These are phyloP conservation scores for Tulasnella sp. DNA, from an alignment of 768 basidiomycete species.

Conservation along the genomic window DNA sequence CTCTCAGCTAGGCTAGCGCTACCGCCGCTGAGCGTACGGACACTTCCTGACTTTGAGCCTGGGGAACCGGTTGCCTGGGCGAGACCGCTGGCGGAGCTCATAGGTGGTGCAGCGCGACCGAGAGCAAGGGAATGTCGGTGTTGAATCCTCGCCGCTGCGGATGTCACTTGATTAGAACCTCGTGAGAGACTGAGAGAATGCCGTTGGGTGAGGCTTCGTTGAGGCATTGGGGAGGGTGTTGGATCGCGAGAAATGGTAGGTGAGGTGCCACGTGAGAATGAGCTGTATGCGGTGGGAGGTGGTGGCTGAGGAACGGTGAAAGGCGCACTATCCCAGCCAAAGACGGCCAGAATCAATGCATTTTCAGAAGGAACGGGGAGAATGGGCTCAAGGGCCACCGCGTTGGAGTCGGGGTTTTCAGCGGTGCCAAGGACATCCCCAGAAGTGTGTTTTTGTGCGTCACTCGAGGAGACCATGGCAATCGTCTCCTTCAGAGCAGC, in stretches of 20 bases:
- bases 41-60: not conserved
- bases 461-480: constrained; percentile 19
- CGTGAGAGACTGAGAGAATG: constrained; percentile 1
- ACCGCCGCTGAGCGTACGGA: constrained; percentile 4
- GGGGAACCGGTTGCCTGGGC: not conserved
- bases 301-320: constrained; percentile 19
- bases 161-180: not conserved
- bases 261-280: constrained; percentile 27
- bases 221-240: constrained; percentile 17
- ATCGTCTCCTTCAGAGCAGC: constrained; percentile 40
- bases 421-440: not conserved
- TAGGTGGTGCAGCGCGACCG: not conserved
- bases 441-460: not conserved
- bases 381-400: not conserved
- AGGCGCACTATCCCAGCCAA: constrained; percentile 37
- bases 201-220: not conserved
- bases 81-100: not conserved
- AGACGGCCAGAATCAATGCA: constrained; percentile 34
- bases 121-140: not conserved
- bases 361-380: constrained; percentile 25
- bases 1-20: not conserved
- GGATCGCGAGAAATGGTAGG: constrained; percentile 27
- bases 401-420: not conserved
- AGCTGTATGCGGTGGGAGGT: constrained; percentile 25
- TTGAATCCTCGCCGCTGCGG: not conserved